Evolutionary conservation across 2,329 filamentous ascomycete species (phyloP).

Genomic region (Mycogone perniciosa): DNA sequence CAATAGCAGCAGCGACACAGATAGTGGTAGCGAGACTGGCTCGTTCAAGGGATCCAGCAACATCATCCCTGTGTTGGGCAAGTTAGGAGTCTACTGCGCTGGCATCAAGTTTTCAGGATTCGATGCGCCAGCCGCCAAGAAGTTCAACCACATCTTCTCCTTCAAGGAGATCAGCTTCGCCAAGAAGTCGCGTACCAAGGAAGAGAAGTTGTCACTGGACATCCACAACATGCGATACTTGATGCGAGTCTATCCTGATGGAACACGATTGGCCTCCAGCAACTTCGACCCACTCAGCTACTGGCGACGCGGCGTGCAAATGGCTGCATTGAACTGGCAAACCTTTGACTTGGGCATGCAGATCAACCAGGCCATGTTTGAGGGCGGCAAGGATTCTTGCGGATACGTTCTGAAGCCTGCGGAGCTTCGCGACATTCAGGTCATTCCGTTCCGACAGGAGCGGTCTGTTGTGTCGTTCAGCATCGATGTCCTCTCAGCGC

Average conservation of each 20-base stretch:
- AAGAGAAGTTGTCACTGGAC: slow-evolving; percentile 71
- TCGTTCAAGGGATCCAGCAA: slow-evolving; percentile 65
- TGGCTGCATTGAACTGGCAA: slow-evolving; percentile 98
- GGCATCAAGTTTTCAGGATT: slow-evolving; percentile 81
- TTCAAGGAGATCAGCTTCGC: slow-evolving; percentile 88
- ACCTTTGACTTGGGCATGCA: slow-evolving; percentile 95
- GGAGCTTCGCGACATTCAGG: slow-evolving; percentile 68
- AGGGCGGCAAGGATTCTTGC: slow-evolving; percentile 74
- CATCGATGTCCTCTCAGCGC: slow-evolving; percentile 86
- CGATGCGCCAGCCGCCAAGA: slow-evolving; percentile 68
- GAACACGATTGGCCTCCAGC: slow-evolving; percentile 72
- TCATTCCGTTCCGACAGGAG: slow-evolving; percentile 50
- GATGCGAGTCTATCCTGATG: slow-evolving; percentile 90
- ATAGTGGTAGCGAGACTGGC: slow-evolving; percentile 57
- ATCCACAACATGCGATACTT: slow-evolving; percentile 87
- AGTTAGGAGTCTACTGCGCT: slow-evolving; percentile 71
- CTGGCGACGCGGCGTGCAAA: slow-evolving; percentile 94
- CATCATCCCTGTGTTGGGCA: slow-evolving; percentile 75
- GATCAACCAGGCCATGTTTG: slow-evolving; percentile 96
- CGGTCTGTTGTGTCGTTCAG: slow-evolving; percentile 79
- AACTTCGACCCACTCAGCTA: slow-evolving; percentile 94
- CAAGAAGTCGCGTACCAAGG: slow-evolving; percentile 67
- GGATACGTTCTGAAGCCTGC: slow-evolving; percentile 93
- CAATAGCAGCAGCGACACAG: slow-evolving; percentile 72
- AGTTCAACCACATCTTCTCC: slow-evolving; percentile 91